Conservation (phyloP, 257 asterid species). For the Thymus quinquecostatus region DNA sequence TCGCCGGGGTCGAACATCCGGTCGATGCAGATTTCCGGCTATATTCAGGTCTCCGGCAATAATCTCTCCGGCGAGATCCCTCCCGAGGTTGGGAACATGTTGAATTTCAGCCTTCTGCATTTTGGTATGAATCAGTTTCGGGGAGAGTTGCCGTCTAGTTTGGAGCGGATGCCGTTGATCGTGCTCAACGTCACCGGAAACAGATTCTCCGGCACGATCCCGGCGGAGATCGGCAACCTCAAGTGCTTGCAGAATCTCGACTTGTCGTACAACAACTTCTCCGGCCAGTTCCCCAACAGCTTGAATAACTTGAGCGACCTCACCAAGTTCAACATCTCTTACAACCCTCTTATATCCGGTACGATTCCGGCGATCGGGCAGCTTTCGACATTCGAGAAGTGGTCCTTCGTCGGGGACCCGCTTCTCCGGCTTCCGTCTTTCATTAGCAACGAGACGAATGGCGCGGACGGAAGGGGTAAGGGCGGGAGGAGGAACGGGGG, state of each 20-base stretch:
- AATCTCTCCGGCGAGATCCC: constrained; percentile 70
- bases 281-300: constrained; percentile 68
- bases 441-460: constrained; percentile 44
- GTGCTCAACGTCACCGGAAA: constrained; percentile 67
- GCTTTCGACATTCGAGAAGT: constrained; percentile 71
- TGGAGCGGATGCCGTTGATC: constrained; percentile 55
- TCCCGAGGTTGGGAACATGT: constrained; percentile 63
- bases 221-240: constrained; percentile 63
- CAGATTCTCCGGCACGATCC: constrained; percentile 67
- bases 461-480: constrained; percentile 12
- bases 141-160: constrained; percentile 60
- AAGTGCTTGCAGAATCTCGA: constrained; percentile 78
- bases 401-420: constrained; percentile 78
- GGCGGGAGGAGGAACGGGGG: constrained; percentile 6
- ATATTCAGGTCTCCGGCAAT: constrained; percentile 77
- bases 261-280: constrained; percentile 74
- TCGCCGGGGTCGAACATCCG: constrained; percentile 60
- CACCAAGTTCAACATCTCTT: constrained; percentile 80
- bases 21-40: constrained; percentile 61
- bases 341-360: constrained; percentile 74
- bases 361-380: constrained; percentile 68
- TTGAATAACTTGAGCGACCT: constrained; percentile 61
- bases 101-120: constrained; percentile 75
- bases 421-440: constrained; percentile 68
- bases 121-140: constrained; percentile 58